A percentile compares a stretch with the other conserved stretches of the same genome.
Evolutionary conservation across 345 rosid species (phyloP).

Genomic region (Brassica carinata): DNA sequence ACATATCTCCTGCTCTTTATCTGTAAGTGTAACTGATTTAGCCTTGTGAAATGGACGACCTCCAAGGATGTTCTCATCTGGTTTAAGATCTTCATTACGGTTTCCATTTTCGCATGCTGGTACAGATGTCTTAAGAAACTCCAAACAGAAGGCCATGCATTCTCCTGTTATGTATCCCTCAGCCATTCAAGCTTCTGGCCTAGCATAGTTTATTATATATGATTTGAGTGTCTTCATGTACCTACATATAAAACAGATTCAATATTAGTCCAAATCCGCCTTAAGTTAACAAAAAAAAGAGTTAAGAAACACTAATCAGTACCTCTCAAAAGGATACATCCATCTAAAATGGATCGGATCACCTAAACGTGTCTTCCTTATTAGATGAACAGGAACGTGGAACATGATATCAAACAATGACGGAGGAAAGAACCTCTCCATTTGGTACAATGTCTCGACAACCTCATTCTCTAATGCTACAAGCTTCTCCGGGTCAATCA

Average conservation of each 20-base stretch:
- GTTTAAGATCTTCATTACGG: neutral
- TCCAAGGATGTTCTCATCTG: neutral
- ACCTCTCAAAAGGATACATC: neutral
- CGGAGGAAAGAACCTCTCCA: neutral
- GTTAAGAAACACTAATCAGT: neutral
- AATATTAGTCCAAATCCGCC: neutral
- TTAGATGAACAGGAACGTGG: neutral
- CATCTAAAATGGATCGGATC: neutral
- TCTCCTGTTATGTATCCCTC: neutral
- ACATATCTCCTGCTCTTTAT: neutral
- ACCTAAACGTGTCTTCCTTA: neutral
- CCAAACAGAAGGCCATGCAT: neutral
- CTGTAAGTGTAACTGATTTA: neutral
- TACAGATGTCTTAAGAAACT: neutral
- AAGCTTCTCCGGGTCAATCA: neutral
- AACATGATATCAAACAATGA: neutral
- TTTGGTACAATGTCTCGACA: neutral
- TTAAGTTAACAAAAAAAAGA: neutral
- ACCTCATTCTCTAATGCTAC: neutral
- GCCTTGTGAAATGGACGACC: neutral
- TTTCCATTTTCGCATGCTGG: neutral
- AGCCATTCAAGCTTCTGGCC: neutral
- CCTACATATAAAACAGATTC: neutral
- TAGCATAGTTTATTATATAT: neutral
- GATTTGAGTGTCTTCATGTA: neutral